Evolutionary conservation across 2,329 filamentous ascomycete genomes (phyloP).

Genomic region (Periconia digitata): DNA sequence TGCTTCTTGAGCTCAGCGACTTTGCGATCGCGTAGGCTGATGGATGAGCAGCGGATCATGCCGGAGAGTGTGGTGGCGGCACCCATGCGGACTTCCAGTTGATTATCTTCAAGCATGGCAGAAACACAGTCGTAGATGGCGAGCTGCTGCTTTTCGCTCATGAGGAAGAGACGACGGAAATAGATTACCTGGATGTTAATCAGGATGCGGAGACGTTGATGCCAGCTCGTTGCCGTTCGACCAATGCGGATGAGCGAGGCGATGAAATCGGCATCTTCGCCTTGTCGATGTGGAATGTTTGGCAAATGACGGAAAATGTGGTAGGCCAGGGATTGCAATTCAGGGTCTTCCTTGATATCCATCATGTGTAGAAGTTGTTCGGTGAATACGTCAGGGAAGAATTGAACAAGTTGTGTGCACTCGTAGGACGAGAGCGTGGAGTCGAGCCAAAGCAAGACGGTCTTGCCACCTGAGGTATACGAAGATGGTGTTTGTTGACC

Average conservation of each 20-base stretch:
- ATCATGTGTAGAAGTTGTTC: conserved; percentile 98
- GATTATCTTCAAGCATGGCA: conserved; percentile 86
- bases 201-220: conserved; percentile 89
- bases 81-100: conserved; percentile 91
- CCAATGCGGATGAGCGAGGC: conserved; percentile 85
- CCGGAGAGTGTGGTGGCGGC: conserved; percentile 92
- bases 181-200: conserved; percentile 99
- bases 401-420: conserved; percentile 84
- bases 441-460: conserved; percentile 92
- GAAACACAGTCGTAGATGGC: conserved; percentile 90
- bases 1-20: conserved; percentile 74
- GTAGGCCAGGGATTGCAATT: conserved; percentile 91
- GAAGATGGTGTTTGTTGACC: conserved; percentile 91
- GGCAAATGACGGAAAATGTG: conserved; percentile 95
- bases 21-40: conserved; percentile 73
- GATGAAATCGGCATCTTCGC: conserved; percentile 84
- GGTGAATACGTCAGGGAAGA: conserved; percentile 88
- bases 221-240: conserved; percentile 82
- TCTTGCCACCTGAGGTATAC: conserved; percentile 96
- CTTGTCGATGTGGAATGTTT: conserved; percentile 87
- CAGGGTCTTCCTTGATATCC: conserved; percentile 98
- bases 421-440: conserved; percentile 87
- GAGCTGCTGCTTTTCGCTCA: conserved; percentile 72
- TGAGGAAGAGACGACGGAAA: conserved; percentile 92
- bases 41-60: conserved; percentile 95